Percentiles rank a stretch among this genome's conserved stretches.
These are phyloP conservation scores for Xylaria telfairii DNA, from an alignment of 495 filamentous ascomycete genomes.

Conservation along the genomic window DNA sequence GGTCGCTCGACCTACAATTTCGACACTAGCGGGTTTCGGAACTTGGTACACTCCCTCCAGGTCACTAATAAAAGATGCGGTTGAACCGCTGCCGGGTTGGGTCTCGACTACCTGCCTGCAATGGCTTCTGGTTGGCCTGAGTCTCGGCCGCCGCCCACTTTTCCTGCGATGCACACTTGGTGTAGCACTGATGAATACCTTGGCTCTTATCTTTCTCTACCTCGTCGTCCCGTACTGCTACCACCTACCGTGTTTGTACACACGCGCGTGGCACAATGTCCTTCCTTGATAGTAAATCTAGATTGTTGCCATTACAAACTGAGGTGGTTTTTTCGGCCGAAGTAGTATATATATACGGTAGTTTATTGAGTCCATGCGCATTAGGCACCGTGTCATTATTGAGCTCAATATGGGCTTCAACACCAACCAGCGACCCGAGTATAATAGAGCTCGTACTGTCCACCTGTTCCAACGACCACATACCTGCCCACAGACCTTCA, in stretches of 20 bases:
- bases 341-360: conserved; percentile 1
- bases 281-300: neutral
- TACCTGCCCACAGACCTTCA: neutral
- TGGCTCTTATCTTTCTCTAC: conserved; percentile 8
- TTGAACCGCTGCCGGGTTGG: conserved; percentile 12
- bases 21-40: conserved; percentile 40
- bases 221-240: neutral
- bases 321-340: neutral
- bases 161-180: neutral
- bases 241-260: conserved; percentile 21
- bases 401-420: neutral
- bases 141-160: neutral
- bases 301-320: neutral
- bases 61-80: conserved; percentile 12
- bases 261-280: neutral
- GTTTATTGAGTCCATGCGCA: conserved; percentile 2
- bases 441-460: neutral
- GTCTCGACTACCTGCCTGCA: neutral
- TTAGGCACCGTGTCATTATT: neutral
- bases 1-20: conserved; percentile 32
- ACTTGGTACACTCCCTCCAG: conserved; percentile 24
- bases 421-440: neutral
- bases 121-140: neutral
- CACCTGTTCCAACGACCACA: neutral
- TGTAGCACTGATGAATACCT: neutral